A percentile compares a stretch with the other conserved stretches of the same genome.
These are phyloP conservation scores for Yamadazyma ubonensis DNA, from an alignment of 805 yeast genomes.

Conservation along the genomic window DNA sequence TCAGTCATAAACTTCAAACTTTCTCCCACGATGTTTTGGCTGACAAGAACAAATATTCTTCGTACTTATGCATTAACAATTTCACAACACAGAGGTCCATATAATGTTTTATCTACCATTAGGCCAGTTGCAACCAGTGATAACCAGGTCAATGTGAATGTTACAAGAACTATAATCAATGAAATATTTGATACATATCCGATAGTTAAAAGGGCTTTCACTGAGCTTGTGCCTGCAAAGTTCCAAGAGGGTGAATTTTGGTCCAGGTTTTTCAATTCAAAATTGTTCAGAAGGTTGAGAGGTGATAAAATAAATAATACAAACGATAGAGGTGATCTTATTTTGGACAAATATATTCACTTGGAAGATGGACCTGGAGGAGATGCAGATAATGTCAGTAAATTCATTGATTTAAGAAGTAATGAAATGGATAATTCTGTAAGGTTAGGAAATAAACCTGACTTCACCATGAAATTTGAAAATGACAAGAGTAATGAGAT, in stretches of 20 bases:
- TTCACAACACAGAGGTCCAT: slow-evolving; percentile 87
- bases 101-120: slow-evolving; percentile 89
- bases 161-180: slow-evolving; percentile 85
- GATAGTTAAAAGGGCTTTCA: slow-evolving; percentile 81
- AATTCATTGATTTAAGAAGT: slow-evolving; percentile 75
- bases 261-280: slow-evolving; percentile 92
- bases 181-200: slow-evolving; percentile 94
- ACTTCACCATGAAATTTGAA: slow-evolving; percentile 73
- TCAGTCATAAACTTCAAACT: slow-evolving; percentile 78
- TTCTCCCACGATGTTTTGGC: slow-evolving; percentile 85
- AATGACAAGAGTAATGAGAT: slow-evolving; percentile 45
- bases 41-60: slow-evolving; percentile 71
- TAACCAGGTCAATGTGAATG: slow-evolving; percentile 88
- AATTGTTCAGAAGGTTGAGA: slow-evolving; percentile 78
- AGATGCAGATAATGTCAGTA: slow-evolving; percentile 46
- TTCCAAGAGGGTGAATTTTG: slow-evolving; percentile 90
- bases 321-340: slow-evolving; percentile 77
- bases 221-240: slow-evolving; percentile 80
- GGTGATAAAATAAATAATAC: slow-evolving; percentile 77
- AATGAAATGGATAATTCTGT: slow-evolving; percentile 80
- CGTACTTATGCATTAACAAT: slow-evolving; percentile 83
- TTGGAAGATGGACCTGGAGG: slow-evolving; percentile 39
- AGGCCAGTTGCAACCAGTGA: slow-evolving; percentile 92
- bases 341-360: slow-evolving; percentile 79
- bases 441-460: slow-evolving; percentile 76